Evolutionary conservation across 2,329 filamentous ascomycete genomes (phyloP).

Genomic region (Fusarium keratoplasticum): DNA sequence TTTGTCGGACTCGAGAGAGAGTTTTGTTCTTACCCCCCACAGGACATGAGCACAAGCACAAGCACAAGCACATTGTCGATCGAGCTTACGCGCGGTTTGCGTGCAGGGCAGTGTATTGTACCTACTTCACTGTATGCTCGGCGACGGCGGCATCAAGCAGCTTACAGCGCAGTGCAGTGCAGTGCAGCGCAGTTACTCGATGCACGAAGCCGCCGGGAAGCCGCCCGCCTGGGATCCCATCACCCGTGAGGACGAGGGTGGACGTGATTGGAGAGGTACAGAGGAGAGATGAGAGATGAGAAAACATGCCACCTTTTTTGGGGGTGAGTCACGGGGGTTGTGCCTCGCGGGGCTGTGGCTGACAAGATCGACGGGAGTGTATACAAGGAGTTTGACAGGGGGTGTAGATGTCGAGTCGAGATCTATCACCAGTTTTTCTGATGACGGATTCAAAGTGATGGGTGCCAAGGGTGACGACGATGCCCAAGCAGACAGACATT

Average conservation of each 20-base stretch:
- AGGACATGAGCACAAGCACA: not conserved
- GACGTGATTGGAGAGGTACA: conserved; percentile 27
- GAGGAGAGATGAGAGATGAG: conserved; percentile 13
- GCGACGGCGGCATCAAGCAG: not conserved
- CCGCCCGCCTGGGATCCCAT: conserved; percentile 22
- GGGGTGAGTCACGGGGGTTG: conserved; percentile 38
- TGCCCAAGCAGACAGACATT: not conserved
- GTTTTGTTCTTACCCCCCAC: not conserved
- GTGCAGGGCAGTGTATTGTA: conserved; percentile 7
- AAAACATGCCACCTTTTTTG: conserved; percentile 28
- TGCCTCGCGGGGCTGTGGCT: conserved; percentile 37
- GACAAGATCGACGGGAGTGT: conserved; percentile 29
- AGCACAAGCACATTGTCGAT: conserved; percentile 23
- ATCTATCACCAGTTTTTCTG: conserved; percentile 38
- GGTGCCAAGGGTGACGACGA: not conserved
- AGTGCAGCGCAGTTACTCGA: no score
- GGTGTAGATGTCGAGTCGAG: conserved; percentile 16
- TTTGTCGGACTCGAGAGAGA: conserved; percentile 22
- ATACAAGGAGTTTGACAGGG: conserved; percentile 5
- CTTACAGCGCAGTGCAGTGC: not conserved
- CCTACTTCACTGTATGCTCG: not conserved
- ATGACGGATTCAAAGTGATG: not conserved
- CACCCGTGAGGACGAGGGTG: conserved; percentile 11
- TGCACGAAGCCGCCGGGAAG: conserved; percentile 35
- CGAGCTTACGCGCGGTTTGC: conserved; percentile 22